Base-by-base conservation (phyloP, 345 rosid genomes). In the Microthlaspi erraticum region DNA sequence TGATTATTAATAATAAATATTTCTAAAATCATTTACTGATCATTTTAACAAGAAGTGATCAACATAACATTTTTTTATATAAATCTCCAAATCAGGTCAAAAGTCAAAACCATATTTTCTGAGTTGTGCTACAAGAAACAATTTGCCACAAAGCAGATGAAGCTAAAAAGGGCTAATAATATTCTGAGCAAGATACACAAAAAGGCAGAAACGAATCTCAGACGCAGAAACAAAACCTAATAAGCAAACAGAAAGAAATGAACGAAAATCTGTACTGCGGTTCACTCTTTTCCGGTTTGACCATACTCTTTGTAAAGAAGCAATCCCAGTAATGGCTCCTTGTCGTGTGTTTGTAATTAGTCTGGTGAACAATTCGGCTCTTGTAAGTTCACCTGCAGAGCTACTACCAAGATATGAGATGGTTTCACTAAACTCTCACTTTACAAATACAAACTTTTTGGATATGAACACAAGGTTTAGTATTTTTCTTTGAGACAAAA, bases 191-290 rank as follows among this genome's bases (percentile, higher is more conserved):
- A 43, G 43, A 54, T 32, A 34, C 23, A 73, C 33, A 14, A 20
- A 32, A 48, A 20, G 29, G 54, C 42, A 56, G 18, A 49, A 66
- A 32, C 43, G 29, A 74, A 66, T 34, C 38, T 50, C 37, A 9
- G 14, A 23, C 36, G 10, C 49, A 38, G 53, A 59, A 46, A 45
- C 19, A 42, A 32, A 72, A 53, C 59, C 65, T 45, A 72, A 14
- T 13, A 18, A 5, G 45, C 61, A 0, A 51, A 66, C 66, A 73
- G 67, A 59, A 52, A 68, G 26, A 68, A 52, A 68, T 56, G 39
- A 68, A 60, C 43, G 29, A 68, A 75, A 68, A 60, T 45, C 74
- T 75, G 59, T 68, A 62, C 68, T 60, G 42, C 29, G 73, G 33
- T 60, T 66, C 73, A 67, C 57, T 60, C 51, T 66, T 63, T 38